phyloP scores from a whole-genome alignment of 2,329 filamentous ascomycete species.

The Fusarium pilosicola region DNA sequence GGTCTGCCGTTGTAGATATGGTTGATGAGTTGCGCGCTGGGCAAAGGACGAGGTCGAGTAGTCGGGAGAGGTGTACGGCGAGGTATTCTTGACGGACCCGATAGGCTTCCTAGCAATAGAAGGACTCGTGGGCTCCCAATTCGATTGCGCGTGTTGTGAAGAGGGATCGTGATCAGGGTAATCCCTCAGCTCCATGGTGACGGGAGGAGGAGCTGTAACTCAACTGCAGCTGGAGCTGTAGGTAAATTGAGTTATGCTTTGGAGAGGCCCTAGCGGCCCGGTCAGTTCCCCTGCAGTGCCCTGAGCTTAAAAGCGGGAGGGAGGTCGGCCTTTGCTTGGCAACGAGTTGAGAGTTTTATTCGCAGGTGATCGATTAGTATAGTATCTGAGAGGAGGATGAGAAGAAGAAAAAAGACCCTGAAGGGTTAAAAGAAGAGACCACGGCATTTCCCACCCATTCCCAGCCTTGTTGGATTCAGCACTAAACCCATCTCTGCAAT shows the following conservation, averaged over 20 bases:
- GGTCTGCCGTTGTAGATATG: constrained; percentile 23
- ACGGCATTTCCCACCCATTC: background rate
- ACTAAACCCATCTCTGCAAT: constrained; percentile 27
- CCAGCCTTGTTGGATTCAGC: constrained; percentile 30
- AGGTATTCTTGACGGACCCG: background rate
- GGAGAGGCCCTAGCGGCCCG: constrained; percentile 30
- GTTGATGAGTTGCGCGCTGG: constrained; percentile 10
- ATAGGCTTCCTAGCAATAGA: constrained; percentile 33
- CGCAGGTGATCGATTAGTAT: background rate
- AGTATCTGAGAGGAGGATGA: background rate
- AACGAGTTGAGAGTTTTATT: background rate
- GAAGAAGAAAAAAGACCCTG: background rate
- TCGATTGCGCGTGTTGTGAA: constrained; percentile 17
- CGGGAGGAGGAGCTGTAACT: background rate
- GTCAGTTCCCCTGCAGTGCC: constrained; percentile 32
- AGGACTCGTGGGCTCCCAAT: constrained; percentile 33
- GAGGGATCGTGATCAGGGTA: constrained; percentile 16
- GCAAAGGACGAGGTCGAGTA: constrained; percentile 13
- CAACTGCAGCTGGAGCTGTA: background rate
- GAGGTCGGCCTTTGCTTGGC: background rate
- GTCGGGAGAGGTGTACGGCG: constrained; percentile 26
- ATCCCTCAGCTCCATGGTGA: constrained; percentile 35
- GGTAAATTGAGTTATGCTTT: background rate
- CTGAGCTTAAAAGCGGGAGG: constrained; percentile 11
- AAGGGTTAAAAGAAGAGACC: constrained; percentile 1